Evolutionary conservation across 2,329 filamentous ascomycete genomes (phyloP).

Genomic region (Trichothecium roseum): DNA sequence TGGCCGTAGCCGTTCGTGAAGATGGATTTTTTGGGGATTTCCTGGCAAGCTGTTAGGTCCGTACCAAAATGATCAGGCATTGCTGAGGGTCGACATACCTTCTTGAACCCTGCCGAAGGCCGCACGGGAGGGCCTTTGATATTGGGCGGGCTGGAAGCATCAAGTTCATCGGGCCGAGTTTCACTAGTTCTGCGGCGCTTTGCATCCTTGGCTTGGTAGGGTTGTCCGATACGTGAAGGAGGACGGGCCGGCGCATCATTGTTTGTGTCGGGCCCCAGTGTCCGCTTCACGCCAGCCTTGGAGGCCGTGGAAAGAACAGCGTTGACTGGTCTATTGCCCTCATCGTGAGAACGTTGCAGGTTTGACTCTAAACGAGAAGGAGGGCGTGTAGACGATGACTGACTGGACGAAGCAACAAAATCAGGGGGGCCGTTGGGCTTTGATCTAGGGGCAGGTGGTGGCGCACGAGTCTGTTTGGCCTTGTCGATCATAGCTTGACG

Average conservation of each 20-base stretch:
- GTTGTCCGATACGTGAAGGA: conserved; percentile 41
- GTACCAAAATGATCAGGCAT: background rate
- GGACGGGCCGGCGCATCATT: conserved; percentile 35
- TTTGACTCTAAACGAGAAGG: conserved; percentile 50
- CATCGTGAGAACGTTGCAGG: conserved; percentile 43
- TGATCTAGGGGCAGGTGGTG: conserved; percentile 46
- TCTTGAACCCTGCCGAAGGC: conserved; percentile 60
- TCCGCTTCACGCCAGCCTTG: conserved; percentile 63
- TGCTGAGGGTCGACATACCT: conserved; percentile 39
- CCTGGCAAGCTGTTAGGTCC: conserved; percentile 27
- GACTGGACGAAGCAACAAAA: conserved; percentile 20
- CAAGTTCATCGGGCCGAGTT: conserved; percentile 48
- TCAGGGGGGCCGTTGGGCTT: conserved; percentile 43
- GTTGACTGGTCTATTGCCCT: conserved; percentile 49
- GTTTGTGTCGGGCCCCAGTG: conserved; percentile 55
- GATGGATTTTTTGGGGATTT: conserved; percentile 47
- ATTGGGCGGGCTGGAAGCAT: conserved; percentile 43
- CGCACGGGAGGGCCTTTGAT: conserved; percentile 79
- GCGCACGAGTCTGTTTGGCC: conserved; percentile 53
- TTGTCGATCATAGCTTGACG: conserved; percentile 53
- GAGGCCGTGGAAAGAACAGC: conserved; percentile 43
- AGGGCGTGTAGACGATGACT: conserved; percentile 27
- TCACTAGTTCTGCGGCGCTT: conserved; percentile 77
- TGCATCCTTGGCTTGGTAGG: conserved; percentile 58
- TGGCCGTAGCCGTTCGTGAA: conserved; percentile 53